Evolutionary conservation across 2,329 filamentous ascomycete genomes (phyloP), one percentile per base, ranked within the genome.

Genomic region (Monilinia fructicola): DNA sequence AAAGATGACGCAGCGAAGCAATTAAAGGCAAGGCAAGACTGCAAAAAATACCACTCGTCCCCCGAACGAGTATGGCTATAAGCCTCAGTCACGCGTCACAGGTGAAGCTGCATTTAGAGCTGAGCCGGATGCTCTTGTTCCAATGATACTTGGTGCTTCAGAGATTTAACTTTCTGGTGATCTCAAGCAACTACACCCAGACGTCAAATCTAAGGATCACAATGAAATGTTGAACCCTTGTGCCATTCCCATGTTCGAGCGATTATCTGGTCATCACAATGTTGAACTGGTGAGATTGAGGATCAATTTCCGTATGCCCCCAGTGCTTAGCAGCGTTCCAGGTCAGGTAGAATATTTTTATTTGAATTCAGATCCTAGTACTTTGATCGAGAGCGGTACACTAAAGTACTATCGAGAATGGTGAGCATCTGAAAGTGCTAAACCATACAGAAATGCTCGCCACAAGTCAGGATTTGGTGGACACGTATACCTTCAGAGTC

Each of bases 61-160:
- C 58, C 12, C 61, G 28, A 5, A 50, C 11, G 46, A 42, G 50
- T 61, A 50, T 7, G 23, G 18, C 1, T 52, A 23, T 16, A 40
- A 55, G 2, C 59, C 59, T 10, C 11, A 21, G 11, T 56, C 53
- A 1, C 9, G 42, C n/a, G 31, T 70, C 16, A 38, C 65, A 4
- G 69, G 69, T 53, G 69, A 70, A 62, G 35, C 28, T 26, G 59
- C 67, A 16, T 67, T 54, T 46, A 65, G 40, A 10, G 60, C 31
- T 2, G 65, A 61, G 31, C 40, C 42, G 1, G 65, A 67, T 16
- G 48, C 26, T 31, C 14, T 52, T 12, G 26, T 67, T 42, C 61
- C 68, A 6, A n/a, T 68, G 2, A 31, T 56, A 14, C 21, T 67
- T 4, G 2, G 10, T 1, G 52, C 65, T 48, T 48, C 16, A 10